Conservation (phyloP, 2,329 filamentous ascomycete species). For the Colletotrichum liaoningense region DNA sequence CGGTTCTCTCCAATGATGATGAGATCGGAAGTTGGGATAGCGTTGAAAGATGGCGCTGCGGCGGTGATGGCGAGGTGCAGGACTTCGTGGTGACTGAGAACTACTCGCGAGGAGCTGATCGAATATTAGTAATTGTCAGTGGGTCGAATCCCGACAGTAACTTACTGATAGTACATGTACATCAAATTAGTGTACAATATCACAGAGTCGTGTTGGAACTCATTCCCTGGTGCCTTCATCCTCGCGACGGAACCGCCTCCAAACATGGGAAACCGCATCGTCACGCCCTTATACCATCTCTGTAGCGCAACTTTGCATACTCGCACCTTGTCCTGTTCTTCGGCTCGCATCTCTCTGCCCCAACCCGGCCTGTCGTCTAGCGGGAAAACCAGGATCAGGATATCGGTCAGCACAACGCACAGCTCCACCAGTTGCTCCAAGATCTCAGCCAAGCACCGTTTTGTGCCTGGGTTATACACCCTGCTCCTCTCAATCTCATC, state of each 20-base stretch:
- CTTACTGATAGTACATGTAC: constrained; percentile 65
- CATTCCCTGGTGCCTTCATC: constrained; percentile 41
- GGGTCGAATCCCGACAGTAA: background rate
- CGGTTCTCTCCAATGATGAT: constrained; percentile 53
- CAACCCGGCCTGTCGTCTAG: constrained; percentile 54
- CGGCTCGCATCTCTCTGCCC: constrained; percentile 47
- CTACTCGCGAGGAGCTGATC: constrained; percentile 53
- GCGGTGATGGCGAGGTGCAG: constrained; percentile 55
- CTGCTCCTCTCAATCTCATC: constrained; percentile 57
- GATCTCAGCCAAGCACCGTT: constrained; percentile 56
- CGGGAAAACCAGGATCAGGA: constrained; percentile 58
- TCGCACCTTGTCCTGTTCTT: constrained; percentile 46
- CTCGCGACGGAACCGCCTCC: constrained; percentile 45
- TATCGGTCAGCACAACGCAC: constrained; percentile 58
- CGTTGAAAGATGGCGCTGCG: constrained; percentile 47
- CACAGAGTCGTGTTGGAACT: constrained; percentile 53
- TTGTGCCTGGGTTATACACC: constrained; percentile 58
- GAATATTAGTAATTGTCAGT: constrained; percentile 16
- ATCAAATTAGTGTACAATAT: constrained; percentile 59
- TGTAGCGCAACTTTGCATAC: constrained; percentile 50
- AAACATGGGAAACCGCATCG: constrained; percentile 51
- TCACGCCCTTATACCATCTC: constrained; percentile 54
- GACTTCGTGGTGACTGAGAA: constrained; percentile 59
- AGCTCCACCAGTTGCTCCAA: constrained; percentile 59
- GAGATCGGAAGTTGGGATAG: constrained; percentile 44